Evolutionary conservation across 2,329 filamentous ascomycete species (phyloP).

Genomic region (Alternaria alternata): DNA sequence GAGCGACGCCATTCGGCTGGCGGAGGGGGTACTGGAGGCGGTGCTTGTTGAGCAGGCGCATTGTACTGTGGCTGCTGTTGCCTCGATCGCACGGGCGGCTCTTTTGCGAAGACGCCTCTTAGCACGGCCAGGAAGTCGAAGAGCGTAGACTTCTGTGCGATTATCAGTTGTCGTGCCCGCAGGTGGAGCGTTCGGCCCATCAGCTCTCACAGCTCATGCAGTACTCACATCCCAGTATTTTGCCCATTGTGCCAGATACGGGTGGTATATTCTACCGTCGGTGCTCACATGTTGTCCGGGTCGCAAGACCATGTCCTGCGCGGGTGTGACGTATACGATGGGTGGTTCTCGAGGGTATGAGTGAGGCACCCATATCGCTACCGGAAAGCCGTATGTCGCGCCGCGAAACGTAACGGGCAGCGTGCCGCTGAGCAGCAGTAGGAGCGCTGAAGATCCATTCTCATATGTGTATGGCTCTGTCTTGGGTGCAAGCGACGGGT

Average conservation of each 20-base stretch:
- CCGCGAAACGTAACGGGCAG: constrained; percentile 92
- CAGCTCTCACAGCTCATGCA: constrained; percentile 4
- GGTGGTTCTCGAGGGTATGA: constrained; percentile 87
- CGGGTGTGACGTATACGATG: constrained; percentile 87
- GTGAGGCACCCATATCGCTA: constrained; percentile 93
- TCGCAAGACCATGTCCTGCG: constrained; percentile 85
- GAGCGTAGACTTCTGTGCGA: constrained; percentile 77
- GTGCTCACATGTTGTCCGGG: constrained; percentile 95
- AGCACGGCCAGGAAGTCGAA: constrained; percentile 84
- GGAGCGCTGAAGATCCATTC: constrained; percentile 83
- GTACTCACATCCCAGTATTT: constrained; percentile 86
- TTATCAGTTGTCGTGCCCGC: constrained; percentile 16
- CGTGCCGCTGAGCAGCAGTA: constrained; percentile 86
- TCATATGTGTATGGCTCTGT: constrained; percentile 98
- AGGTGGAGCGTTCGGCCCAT: not conserved
- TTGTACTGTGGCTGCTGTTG: constrained; percentile 55
- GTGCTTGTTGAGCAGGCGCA: constrained; percentile 40
- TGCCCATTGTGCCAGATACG: constrained; percentile 89
- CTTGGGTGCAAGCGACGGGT: constrained; percentile 71
- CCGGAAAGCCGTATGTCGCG: constrained; percentile 86
- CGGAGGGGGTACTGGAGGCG: constrained; percentile 68
- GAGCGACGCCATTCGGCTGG: constrained; percentile 64
- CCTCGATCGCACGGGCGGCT: constrained; percentile 86
- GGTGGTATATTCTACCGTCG: constrained; percentile 93
- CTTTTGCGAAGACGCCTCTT: constrained; percentile 88